Conservation (phyloP, 352 stramenopile species). For the Bremia lactucae region DNA sequence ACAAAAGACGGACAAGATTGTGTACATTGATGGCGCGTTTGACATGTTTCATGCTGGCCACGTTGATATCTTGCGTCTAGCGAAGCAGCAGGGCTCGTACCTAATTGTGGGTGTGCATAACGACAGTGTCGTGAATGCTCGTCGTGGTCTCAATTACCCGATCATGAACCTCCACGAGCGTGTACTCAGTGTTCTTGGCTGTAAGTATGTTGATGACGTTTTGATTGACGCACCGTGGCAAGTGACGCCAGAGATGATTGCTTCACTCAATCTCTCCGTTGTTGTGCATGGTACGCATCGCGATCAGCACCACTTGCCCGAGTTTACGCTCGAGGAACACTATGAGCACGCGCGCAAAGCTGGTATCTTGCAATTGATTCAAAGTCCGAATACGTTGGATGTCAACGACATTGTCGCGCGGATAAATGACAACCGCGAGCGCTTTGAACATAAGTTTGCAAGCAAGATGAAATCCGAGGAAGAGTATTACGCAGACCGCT, state of each 20-base stretch:
- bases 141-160: conserved; percentile 88
- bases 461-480: conserved; percentile 90
- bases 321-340: conserved; percentile 63
- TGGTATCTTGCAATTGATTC: conserved; percentile 75
- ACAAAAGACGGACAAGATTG: conserved; percentile 82
- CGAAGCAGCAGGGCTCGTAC: conserved; percentile 89
- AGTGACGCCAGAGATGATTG: conserved; percentile 95
- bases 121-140: conserved; percentile 86
- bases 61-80: conserved; percentile 91
- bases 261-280: conserved; percentile 74
- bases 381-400: conserved; percentile 63
- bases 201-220: conserved; percentile 96
- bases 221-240: conserved; percentile 94
- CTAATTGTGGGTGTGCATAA: conserved; percentile 95
- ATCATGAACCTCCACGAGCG: conserved; percentile 99
- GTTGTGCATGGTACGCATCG: conserved; percentile 85
- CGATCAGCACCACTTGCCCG: conserved; percentile 46
- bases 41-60: conserved; percentile 99
- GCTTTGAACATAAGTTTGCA: conserved; percentile 89
- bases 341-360: conserved; percentile 71
- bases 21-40: conserved; percentile 97
- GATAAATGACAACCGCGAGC: conserved; percentile 84
- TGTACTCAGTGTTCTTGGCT: conserved; percentile 93
- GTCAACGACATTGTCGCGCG: conserved; percentile 83
- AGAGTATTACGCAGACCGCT: conserved; percentile 88